phyloP scores from a whole-genome alignment of 768 basidiomycete species.

The Phallus indusiatus region DNA sequence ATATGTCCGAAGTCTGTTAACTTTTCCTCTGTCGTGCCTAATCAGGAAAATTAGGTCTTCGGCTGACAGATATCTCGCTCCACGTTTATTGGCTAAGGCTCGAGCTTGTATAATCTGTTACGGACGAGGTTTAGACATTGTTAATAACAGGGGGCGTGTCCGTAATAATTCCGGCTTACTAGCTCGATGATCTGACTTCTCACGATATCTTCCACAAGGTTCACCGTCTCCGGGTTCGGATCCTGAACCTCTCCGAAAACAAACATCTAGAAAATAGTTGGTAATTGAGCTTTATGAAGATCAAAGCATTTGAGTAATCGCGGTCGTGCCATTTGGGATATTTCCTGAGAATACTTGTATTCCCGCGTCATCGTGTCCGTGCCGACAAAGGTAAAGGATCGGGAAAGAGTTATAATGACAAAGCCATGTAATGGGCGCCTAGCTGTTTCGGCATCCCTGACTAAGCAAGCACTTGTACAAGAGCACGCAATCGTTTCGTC shows the following conservation, averaged over 20 bases:
- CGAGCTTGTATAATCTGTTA: conserved; percentile 82
- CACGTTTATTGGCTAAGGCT: conserved; percentile 68
- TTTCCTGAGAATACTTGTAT: conserved; percentile 88
- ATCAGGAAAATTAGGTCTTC: conserved; percentile 97
- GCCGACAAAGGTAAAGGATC: too few relatives aligned
- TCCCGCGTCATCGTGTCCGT: conserved; percentile 34
- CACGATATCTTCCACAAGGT: conserved; percentile 93
- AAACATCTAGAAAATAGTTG: conserved; percentile 77
- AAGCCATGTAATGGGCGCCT: neutral
- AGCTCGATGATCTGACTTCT: conserved; percentile 86
- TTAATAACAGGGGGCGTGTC: neutral
- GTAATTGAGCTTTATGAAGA: neutral
- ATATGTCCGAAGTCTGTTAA: conserved; percentile 87
- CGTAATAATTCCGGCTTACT: conserved; percentile 31
- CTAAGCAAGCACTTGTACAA: conserved; percentile 3
- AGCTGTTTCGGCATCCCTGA: neutral
- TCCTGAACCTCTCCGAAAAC: conserved; percentile 95
- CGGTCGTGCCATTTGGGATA: conserved; percentile 76
- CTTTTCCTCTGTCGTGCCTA: conserved; percentile 86
- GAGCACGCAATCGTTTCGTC: conserved; percentile 7
- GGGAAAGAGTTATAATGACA: neutral
- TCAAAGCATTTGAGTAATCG: neutral
- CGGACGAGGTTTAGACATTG: neutral
- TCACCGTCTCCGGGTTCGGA: conserved; percentile 77
- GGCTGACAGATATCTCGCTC: conserved; percentile 76